Evolutionary conservation across 768 basidiomycete species (phyloP), one percentile per base, ranked within the genome.

Genomic region (Termitomyces sp.): DNA sequence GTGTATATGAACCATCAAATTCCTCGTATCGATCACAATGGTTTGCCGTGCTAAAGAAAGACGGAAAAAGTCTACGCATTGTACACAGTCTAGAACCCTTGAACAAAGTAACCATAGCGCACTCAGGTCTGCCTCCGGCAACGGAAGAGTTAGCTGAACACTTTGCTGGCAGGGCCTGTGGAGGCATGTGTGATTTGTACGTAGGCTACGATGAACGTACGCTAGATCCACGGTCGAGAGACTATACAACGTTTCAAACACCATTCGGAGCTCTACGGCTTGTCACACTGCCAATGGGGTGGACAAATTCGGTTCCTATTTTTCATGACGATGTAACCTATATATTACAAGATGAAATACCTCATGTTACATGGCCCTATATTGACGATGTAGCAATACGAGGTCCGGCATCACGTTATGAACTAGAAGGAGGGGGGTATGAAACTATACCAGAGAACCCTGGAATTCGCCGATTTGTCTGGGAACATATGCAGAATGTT

Each of bases 31-130:
- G 72, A 0, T 77, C 72, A 0, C 54, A 3, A 53, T 40, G 40
- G 40, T 40, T 14, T 40, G 40, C 40, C 2, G 40, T 14, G 5
- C 6, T 40, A 51, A 48, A 64, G 57, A 30, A 56, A 58, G 35
- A 35, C 14, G 50, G 56, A 61, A 60, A 74, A 56, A 48, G 66
- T 0, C 56, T 80, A 0, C 56, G 72, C 6, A 64, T 77, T 1
- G 75, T 81, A 0, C 76, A 78, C 50, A 70, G 74, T 47, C 59
- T 79, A 0, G 69, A 75, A 51, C 75, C 72, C 0, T 63, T 79
- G 0, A 79, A 80, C 56, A 55, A 58, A 23, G 71, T 79, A 1
- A 70, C 72, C 0, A 75, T 81, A 2, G 48, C 66, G 10, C 74
- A 78, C 59, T 72, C 75, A 6, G 74, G 13, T 1, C 13, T 38